Evolutionary conservation across 1,139 yeast species (phyloP), one percentile per base, ranked within the genome.

Genomic region (Suhomyces panamericanus): DNA sequence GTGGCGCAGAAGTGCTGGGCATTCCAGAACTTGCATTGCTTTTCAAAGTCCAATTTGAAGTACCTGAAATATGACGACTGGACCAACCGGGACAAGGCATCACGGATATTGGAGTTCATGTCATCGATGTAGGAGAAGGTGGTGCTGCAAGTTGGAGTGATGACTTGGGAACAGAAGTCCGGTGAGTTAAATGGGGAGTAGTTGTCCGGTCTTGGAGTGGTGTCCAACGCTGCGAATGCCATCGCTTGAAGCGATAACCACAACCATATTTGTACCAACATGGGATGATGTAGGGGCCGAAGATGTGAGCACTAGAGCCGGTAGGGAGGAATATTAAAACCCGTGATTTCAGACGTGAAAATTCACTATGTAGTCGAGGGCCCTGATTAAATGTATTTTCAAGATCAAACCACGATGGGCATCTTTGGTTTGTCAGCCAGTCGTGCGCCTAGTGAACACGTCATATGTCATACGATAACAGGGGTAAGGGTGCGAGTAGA

Each of bases 1-100:
- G 95, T 90, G 54, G 95, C 91, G 64, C 99, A 95, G 62, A 90
- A 83, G 77, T 78, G 85, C 55, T 81, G 87, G 54, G 84, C 87
- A 47, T 83, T 80, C 86, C 95, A 87, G 62, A 90, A 89, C 32
- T 95, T 91, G 64, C 99, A 95, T 61, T 83, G 82, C 54, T 87
- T 85, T 60, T 84, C 93, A 40, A 95, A 73, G 60, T 95, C 88
- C 48, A 95, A 78, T 64, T 89, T 87, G 72, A 88, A 93, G 63
- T 87, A 88, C 52, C 85, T 78, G 78, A 95, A 93, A 65, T 85
- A 88, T 52, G 87, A 85, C 15, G 82, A 81, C 43, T 69, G 62
- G n/a, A 85, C 86, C 40, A 90, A 65, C 11, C 76, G 67, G 20
- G 75, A 62, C 24, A 93, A 62, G 29, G 74, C 66, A 0, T 87